These are phyloP conservation scores for Heritiera fomes DNA, from an alignment of 345 rosid species.

Conservation along the genomic window DNA sequence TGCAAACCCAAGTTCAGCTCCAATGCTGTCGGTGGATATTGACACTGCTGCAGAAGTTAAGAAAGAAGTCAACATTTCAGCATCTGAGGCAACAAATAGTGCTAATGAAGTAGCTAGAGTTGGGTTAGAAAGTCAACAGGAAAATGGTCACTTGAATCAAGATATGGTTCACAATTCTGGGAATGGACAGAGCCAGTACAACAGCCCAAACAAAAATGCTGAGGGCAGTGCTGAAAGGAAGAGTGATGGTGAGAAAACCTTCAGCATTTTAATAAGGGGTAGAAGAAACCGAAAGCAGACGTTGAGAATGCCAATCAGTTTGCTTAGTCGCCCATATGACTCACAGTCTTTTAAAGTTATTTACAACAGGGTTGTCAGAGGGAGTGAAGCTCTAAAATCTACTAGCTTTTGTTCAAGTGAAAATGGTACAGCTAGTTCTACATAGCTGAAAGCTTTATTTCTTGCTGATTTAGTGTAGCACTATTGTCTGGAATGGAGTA, in stretches of 20 bases:
- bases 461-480: conserved; percentile 18
- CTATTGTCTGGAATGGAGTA: conserved; percentile 19
- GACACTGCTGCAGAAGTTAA: conserved; percentile 45
- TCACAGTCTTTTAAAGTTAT: conserved; percentile 83
- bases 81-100: conserved; percentile 37
- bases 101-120: conserved; percentile 32
- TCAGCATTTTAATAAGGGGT: conserved; percentile 89
- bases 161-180: conserved; percentile 28
- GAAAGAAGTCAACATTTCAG: conserved; percentile 40
- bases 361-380: conserved; percentile 78
- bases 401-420: conserved; percentile 35
- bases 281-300: conserved; percentile 87
- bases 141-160: conserved; percentile 38
- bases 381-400: conserved; percentile 69
- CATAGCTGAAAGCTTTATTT: conserved; percentile 30
- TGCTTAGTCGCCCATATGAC: conserved; percentile 83
- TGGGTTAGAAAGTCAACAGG: conserved; percentile 35
- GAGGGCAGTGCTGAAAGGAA: conserved; percentile 40
- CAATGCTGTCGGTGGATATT: conserved; percentile 52
- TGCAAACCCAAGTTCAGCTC: conserved; percentile 32
- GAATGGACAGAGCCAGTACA: conserved; percentile 32
- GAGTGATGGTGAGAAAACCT: conserved; percentile 68
- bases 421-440: conserved; percentile 45
- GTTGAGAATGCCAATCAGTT: conserved; percentile 86
- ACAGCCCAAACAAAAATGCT: conserved; percentile 30